Conservation (phyloP, 306 rosid genomes). For the Myrica gale region DNA sequence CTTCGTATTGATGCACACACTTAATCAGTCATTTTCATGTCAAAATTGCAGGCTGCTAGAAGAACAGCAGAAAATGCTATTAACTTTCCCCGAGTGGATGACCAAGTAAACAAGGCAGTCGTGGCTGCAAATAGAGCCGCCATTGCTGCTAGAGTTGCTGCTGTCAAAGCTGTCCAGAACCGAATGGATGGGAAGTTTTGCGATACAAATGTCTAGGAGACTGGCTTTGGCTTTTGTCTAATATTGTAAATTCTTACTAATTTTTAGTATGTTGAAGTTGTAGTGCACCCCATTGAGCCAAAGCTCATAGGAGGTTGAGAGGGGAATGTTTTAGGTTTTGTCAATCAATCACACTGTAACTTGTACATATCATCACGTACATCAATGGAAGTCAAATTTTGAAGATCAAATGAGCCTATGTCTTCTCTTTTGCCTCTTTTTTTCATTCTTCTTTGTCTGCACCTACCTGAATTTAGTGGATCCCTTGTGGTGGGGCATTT, state of each 20-base stretch:
- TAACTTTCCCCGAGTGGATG: constrained; percentile 63
- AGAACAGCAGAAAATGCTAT: constrained; percentile 75
- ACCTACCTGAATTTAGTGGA: constrained; percentile 10
- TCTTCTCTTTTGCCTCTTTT: neutral
- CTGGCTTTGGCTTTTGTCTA: constrained; percentile 36
- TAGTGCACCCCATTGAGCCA: constrained; percentile 61
- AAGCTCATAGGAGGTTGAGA: constrained; percentile 71
- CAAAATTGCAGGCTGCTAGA: constrained; percentile 66
- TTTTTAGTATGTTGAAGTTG: constrained; percentile 50
- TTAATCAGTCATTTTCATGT: neutral
- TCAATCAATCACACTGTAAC: constrained; percentile 58
- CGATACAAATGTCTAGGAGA: constrained; percentile 46
- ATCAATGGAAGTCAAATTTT: constrained; percentile 56
- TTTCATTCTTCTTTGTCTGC: neutral
- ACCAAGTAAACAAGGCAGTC: constrained; percentile 73
- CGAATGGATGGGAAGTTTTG: constrained; percentile 91
- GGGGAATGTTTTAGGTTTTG: constrained; percentile 42
- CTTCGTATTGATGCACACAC: neutral
- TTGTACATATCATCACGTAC: constrained; percentile 66
- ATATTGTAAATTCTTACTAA: constrained; percentile 65
- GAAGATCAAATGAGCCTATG: constrained; percentile 5
- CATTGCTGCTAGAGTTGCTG: constrained; percentile 96
- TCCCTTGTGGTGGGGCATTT: constrained; percentile 22
- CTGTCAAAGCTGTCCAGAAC: constrained; percentile 95
- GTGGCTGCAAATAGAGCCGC: constrained; percentile 86